Conservation (phyloP, 176 grass and related monocot species). For the Lolium rigidum region DNA sequence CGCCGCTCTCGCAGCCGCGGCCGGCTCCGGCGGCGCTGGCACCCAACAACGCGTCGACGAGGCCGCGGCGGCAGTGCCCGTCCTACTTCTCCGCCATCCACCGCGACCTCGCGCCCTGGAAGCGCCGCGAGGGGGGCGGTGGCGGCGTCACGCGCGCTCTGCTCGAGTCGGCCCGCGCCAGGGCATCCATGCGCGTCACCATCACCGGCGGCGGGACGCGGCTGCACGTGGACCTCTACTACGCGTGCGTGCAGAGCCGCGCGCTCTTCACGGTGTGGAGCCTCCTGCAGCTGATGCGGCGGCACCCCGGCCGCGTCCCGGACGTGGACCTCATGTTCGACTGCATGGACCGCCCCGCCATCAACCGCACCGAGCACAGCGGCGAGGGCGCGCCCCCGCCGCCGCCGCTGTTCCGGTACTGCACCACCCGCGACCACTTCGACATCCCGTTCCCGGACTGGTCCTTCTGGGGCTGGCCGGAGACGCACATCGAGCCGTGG, state of each 20-base stretch:
- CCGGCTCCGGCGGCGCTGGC: not conserved
- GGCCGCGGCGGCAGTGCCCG: constrained; percentile 45
- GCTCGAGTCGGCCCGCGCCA: constrained; percentile 50
- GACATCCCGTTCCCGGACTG: constrained; percentile 98
- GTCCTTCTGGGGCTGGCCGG: constrained; percentile 98
- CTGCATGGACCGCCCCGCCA: constrained; percentile 87
- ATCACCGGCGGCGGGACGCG: constrained; percentile 64
- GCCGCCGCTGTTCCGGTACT: constrained; percentile 89
- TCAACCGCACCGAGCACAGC: constrained; percentile 62
- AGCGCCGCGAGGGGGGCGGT: not conserved
- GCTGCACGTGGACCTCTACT: constrained; percentile 85
- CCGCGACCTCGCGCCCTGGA: constrained; percentile 79
- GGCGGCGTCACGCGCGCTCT: constrained; percentile 52
- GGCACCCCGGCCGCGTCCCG: constrained; percentile 77
- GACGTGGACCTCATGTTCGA: constrained; percentile 98
- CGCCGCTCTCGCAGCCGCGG: constrained; percentile 20
- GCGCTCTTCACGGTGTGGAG: constrained; percentile 86
- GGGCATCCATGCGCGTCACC: constrained; percentile 73
- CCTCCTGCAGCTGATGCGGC: constrained; percentile 79
- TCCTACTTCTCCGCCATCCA: constrained; percentile 76
- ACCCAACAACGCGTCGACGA: not conserved
- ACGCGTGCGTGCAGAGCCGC: constrained; percentile 91
- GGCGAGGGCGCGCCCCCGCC: constrained; percentile 34
- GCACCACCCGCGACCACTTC: constrained; percentile 82
- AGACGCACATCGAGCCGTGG: constrained; percentile 90